Conservation (phyloP, 1,284 basidiomycete species). For the Pulveroboletus sp. region DNA sequence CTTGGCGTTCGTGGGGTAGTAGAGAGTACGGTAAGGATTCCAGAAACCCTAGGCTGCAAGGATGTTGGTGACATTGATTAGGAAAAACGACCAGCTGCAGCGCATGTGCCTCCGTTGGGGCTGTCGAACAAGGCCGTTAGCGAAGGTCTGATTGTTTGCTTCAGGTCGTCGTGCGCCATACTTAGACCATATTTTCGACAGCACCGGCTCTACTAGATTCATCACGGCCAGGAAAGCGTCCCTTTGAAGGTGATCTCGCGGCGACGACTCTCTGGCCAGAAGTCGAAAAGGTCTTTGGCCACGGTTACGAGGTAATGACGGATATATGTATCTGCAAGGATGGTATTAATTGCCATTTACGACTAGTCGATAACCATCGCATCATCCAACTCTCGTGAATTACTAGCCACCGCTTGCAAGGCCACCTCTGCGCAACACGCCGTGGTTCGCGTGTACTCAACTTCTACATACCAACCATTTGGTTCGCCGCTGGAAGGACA, state of each 20-base stretch:
- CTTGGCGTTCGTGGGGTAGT: conserved; percentile 51
- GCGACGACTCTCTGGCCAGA: conserved; percentile 95
- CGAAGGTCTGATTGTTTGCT: conserved; percentile 46
- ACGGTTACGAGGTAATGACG: conserved; percentile 85
- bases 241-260: conserved; percentile 83
- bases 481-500: conserved; percentile 82
- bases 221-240: conserved; percentile 47
- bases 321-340: conserved; percentile 1
- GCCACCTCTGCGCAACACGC: conserved; percentile 88
- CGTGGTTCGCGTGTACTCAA: conserved; percentile 82
- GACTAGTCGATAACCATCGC: conserved; percentile 75
- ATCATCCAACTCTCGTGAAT: conserved; percentile 64
- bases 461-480: conserved; percentile 66
- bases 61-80: conserved; percentile 17
- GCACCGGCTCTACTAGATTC: conserved; percentile 18
- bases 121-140: conserved; percentile 69
- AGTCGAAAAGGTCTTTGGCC: conserved; percentile 95
- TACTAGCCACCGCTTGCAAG: conserved; percentile 92
- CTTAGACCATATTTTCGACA: conserved; percentile 12
- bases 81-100: conserved; percentile 51
- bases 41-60: background rate
- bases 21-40: conserved; percentile 44
- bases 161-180: background rate
- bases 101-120: conserved; percentile 76
- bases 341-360: conserved; percentile 6